Conservation (phyloP, 768 basidiomycete genomes). For the Amanita rimosa region DNA sequence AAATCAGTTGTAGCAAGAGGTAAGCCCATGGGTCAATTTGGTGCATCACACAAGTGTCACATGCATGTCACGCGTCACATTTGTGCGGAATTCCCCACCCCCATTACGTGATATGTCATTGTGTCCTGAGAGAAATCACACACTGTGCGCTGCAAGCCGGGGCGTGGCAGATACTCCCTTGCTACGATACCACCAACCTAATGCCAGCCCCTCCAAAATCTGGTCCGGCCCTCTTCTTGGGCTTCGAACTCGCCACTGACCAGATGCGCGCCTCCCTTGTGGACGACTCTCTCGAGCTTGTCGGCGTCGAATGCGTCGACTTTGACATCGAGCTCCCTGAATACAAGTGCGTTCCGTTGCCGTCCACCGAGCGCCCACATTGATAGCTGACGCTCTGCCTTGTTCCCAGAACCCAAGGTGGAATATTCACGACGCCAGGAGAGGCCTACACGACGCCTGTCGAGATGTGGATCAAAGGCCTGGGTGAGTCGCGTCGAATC, state of each 20-base stretch:
- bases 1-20: no score
- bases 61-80: no score
- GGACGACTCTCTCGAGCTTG: conserved; percentile 71
- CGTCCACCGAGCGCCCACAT: background rate
- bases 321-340: conserved; percentile 74
- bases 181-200: conserved; percentile 5
- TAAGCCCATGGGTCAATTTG: no score
- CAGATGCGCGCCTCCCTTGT: conserved; percentile 76
- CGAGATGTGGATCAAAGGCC: conserved; percentile 84
- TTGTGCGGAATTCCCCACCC: no score
- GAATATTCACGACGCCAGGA: conserved; percentile 77
- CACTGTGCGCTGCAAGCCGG: background rate
- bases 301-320: conserved; percentile 74
- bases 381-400: conserved; percentile 6
- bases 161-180: background rate
- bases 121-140: conserved; percentile 2
- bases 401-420: conserved; percentile 60
- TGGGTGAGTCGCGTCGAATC: conserved; percentile 46
- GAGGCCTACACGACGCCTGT: conserved; percentile 83
- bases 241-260: conserved; percentile 78
- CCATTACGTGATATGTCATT: background rate
- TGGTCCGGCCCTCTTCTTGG: conserved; percentile 57
- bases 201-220: conserved; percentile 35
- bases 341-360: conserved; percentile 53
- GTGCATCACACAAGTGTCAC: no score